Percentiles rank a stretch among this genome's conserved stretches.
Evolutionary conservation across 1,139 yeast species (phyloP).

Genomic region (Suhomyces yuchorum): DNA sequence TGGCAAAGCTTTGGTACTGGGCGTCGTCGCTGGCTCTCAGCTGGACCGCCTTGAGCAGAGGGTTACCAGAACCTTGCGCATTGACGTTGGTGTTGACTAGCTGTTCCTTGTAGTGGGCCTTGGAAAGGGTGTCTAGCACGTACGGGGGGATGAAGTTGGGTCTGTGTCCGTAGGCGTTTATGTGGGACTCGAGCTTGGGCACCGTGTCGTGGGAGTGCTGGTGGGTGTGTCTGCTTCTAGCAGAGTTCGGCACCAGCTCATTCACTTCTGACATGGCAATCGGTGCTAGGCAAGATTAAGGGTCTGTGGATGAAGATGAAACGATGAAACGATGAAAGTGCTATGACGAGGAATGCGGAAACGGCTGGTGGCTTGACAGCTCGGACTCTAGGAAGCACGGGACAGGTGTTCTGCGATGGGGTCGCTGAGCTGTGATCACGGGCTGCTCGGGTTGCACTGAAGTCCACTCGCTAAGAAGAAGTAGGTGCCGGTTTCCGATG

Average conservation of each 20-base stretch:
- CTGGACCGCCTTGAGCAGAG: slow-evolving; percentile 12
- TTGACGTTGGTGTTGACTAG: slow-evolving; percentile 30
- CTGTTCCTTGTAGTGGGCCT: slow-evolving; percentile 45
- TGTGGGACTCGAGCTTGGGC: slow-evolving; percentile 18
- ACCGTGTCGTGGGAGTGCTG: background rate
- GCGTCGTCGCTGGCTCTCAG: slow-evolving; percentile 27
- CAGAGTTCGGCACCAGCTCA: slow-evolving; percentile 13
- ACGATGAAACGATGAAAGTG: background rate
- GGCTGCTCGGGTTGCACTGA: background rate
- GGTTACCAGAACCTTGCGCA: slow-evolving; percentile 11
- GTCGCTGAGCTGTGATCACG: background rate
- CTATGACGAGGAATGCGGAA: background rate
- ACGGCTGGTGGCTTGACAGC: too few species aligned
- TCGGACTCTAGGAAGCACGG: too few species aligned
- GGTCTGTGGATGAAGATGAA: background rate
- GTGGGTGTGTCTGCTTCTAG: slow-evolving; percentile 3
- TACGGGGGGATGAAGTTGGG: slow-evolving; percentile 56
- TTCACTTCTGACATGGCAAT: slow-evolving; percentile 7
- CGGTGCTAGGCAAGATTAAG: background rate
- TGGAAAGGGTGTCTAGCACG: slow-evolving; percentile 56
- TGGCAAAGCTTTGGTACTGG: slow-evolving; percentile 37
- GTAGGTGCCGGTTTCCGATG: background rate
- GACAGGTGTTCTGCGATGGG: too few species aligned
- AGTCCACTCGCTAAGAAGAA: background rate
- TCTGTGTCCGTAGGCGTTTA: slow-evolving; percentile 36